These are phyloP conservation scores for barley (Hordeum vulgare) DNA, from an alignment of 176 grass and related monocot genomes.

Conservation along the genomic window DNA sequence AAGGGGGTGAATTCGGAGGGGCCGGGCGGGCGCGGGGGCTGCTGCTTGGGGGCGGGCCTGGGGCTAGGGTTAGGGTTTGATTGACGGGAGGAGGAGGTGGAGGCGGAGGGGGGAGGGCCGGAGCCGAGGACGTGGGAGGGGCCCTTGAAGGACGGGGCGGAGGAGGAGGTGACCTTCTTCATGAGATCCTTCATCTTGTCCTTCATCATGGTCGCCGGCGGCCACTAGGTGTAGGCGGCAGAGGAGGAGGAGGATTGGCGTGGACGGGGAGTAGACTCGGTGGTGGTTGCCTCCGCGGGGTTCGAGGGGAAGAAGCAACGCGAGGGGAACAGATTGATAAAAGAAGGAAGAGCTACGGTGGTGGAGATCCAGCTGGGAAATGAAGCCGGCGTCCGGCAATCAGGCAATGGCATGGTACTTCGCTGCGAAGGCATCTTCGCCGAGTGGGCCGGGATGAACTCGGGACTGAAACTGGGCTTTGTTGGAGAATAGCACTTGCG, in stretches of 20 bases:
- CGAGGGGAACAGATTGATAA: background rate
- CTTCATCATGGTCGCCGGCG: slow-evolving; percentile 46
- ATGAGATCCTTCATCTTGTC: slow-evolving; percentile 91
- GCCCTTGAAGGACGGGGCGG: slow-evolving; percentile 65
- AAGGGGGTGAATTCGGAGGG: slow-evolving; percentile 40
- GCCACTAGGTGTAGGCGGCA: background rate
- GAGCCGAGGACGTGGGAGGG: slow-evolving; percentile 69
- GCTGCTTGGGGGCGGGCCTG: slow-evolving; percentile 19
- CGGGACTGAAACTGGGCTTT: too few relatives aligned
- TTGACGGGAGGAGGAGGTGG: slow-evolving; percentile 24
- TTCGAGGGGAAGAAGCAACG: background rate
- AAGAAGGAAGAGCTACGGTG: background rate
- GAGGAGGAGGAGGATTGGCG: background rate
- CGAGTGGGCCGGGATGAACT: background rate
- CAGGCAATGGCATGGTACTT: background rate
- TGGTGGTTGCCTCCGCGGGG: background rate
- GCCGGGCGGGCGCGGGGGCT: background rate
- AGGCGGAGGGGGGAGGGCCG: background rate
- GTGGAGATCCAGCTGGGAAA: background rate
- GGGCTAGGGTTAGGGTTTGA: slow-evolving; percentile 40
- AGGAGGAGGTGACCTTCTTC: slow-evolving; percentile 86
- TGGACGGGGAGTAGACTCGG: slow-evolving; percentile 24
- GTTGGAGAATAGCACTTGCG: too few relatives aligned
- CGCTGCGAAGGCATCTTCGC: slow-evolving; percentile 16
- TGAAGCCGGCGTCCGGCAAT: background rate